Conservation (phyloP, 345 rosid species). For the Rhodomyrtus tomentosa region DNA sequence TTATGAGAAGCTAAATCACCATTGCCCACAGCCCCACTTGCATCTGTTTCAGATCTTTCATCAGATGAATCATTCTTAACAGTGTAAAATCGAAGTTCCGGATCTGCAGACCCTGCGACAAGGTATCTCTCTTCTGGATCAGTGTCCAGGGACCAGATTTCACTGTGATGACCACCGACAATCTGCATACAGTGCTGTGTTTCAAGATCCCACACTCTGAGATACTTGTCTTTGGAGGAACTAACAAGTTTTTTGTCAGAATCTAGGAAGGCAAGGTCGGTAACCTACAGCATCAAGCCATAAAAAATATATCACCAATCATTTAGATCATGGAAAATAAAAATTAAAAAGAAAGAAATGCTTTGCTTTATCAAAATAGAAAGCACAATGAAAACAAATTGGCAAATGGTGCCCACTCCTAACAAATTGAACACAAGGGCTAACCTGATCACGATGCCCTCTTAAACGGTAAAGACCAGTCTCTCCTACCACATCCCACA, state of each 20-base stretch:
- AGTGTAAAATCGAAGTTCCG: constrained; percentile 64
- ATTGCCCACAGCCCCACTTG: constrained; percentile 11
- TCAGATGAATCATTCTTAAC: constrained; percentile 32
- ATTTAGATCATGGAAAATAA: neutral
- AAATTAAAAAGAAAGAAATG: neutral
- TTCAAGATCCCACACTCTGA: constrained; percentile 99
- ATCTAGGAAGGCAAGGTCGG: constrained; percentile 84
- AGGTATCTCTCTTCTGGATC: constrained; percentile 76
- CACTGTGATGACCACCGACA: constrained; percentile 92
- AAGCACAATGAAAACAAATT: neutral
- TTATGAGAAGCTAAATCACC: constrained; percentile 28
- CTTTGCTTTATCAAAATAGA: neutral
- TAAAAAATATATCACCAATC: neutral
- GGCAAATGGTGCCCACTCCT: neutral
- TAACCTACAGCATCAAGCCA: constrained; percentile 37
- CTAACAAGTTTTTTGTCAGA: constrained; percentile 80
- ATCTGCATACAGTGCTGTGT: constrained; percentile 92
- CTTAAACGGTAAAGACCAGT: constrained; percentile 69
- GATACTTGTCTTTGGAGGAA: constrained; percentile 85
- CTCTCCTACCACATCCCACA: constrained; percentile 96
- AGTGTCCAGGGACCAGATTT: constrained; percentile 86
- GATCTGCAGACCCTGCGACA: constrained; percentile 87
- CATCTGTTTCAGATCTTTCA: constrained; percentile 16
- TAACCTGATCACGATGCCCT: constrained; percentile 95
- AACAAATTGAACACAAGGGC: neutral